phyloP scores from a whole-genome alignment of 169 alveolate genomes.

The Eimeria sp. region DNA sequence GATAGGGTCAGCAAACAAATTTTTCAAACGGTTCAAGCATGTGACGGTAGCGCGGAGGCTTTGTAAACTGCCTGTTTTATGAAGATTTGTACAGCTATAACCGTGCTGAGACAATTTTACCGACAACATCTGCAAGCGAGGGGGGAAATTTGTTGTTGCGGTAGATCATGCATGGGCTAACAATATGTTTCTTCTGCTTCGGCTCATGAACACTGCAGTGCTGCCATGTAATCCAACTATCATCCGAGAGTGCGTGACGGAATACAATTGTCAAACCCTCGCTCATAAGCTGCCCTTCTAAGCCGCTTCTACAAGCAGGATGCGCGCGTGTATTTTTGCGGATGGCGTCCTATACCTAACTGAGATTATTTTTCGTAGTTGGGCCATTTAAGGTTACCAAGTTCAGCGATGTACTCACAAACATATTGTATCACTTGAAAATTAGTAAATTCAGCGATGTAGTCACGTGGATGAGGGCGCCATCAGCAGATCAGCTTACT shows the following conservation, averaged over 20 bases:
- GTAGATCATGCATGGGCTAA: neutral
- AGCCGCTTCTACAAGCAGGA: neutral
- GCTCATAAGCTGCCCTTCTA: neutral
- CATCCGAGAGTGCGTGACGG: neutral
- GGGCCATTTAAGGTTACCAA: no score
- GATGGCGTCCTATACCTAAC: neutral
- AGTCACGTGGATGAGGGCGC: neutral
- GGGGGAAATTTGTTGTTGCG: neutral
- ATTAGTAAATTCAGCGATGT: neutral
- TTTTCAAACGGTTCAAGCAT: neutral
- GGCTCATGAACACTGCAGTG: neutral
- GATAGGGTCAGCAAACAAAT: neutral
- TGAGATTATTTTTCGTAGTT: no score
- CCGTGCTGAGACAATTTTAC: neutral
- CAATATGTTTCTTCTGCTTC: neutral
- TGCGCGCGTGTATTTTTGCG: neutral
- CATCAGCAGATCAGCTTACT: slow-evolving; percentile 3
- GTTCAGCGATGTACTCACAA: no score
- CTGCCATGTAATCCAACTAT: neutral
- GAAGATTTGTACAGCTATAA: neutral
- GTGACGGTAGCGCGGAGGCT: neutral
- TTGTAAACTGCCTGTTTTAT: neutral
- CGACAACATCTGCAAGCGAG: neutral
- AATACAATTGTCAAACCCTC: neutral
- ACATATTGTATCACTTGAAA: no score